Conservation (phyloP, 176 grass and related monocot genomes). For the Tillandsia leiboldiana region DNA sequence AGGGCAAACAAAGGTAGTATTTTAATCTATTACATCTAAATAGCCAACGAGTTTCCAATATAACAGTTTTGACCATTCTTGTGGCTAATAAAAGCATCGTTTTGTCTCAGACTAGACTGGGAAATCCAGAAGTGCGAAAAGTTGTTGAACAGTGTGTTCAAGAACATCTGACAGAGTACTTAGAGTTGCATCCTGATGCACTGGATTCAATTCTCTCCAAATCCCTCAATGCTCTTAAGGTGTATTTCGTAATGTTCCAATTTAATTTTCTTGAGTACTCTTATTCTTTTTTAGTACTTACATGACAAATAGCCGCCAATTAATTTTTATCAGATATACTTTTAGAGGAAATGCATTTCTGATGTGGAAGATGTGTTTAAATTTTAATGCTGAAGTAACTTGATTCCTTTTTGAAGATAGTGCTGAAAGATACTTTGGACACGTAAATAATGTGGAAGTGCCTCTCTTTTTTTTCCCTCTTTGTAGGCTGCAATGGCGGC, state of each 20-base stretch:
- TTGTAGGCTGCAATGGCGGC: slow-evolving; percentile 87
- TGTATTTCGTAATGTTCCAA: slow-evolving; percentile 1
- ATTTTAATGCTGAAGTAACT: not conserved
- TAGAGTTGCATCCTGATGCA: slow-evolving; percentile 83
- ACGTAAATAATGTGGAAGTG: not conserved
- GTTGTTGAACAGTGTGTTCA: slow-evolving; percentile 90
- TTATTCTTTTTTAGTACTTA: not conserved
- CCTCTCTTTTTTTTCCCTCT: slow-evolving; percentile 4
- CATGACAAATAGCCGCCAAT: not conserved
- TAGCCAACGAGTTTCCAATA: not conserved
- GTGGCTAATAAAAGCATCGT: not conserved
- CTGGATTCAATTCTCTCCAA: slow-evolving; percentile 78
- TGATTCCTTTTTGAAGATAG: slow-evolving; percentile 3
- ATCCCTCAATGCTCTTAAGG: slow-evolving; percentile 95
- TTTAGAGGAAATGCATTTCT: not conserved
- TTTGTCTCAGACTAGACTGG: slow-evolving; percentile 69
- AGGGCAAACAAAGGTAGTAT: slow-evolving; percentile 85
- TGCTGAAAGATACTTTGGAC: not conserved
- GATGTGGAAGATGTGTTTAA: not conserved
- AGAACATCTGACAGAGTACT: slow-evolving; percentile 81
- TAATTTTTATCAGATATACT: not conserved
- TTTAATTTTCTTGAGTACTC: not conserved
- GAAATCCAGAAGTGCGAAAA: slow-evolving; percentile 94
- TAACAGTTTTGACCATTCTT: not conserved
- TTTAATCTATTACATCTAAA: slow-evolving; percentile 6